Evolutionary conservation across 31 red algal genomes (phyloP).

Genomic region (Porphyra umbilicalis): DNA sequence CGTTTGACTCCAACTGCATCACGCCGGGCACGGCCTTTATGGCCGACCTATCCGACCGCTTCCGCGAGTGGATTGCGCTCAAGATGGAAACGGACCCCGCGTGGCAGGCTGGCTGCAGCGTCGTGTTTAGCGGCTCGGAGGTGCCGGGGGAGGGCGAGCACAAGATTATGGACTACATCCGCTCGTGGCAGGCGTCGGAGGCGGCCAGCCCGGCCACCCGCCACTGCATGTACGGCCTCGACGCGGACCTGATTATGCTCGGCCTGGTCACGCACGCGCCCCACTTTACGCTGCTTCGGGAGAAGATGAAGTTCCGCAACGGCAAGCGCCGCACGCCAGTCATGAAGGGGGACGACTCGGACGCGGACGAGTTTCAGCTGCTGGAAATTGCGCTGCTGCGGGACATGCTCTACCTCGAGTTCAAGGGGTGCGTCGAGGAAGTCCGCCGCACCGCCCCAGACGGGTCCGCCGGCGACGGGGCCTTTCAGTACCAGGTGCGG

Average conservation of each 20-base stretch:
- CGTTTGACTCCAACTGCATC: slow-evolving; percentile 98
- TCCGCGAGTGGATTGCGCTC: slow-evolving; percentile 69
- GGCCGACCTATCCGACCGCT: slow-evolving; percentile 48
- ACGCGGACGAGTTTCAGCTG: slow-evolving; percentile 87
- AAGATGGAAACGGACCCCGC: slow-evolving; percentile 78
- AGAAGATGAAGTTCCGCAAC: slow-evolving; percentile 67
- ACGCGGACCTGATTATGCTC: slow-evolving; percentile 98
- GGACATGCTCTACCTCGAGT: slow-evolving; percentile 94
- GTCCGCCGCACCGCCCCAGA: not conserved
- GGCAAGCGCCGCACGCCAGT: slow-evolving; percentile 28
- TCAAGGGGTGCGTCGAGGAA: slow-evolving; percentile 14
- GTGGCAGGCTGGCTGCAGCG: slow-evolving; percentile 84
- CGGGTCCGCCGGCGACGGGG: slow-evolving; percentile 2
- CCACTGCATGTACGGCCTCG: slow-evolving; percentile 98
- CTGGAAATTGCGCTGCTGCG: slow-evolving; percentile 77
- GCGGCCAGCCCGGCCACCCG: slow-evolving; percentile 16
- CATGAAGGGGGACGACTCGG: slow-evolving; percentile 39
- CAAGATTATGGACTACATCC: slow-evolving; percentile 97
- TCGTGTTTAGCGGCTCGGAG: slow-evolving; percentile 77
- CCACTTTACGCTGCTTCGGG: slow-evolving; percentile 90
- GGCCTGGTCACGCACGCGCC: slow-evolving; percentile 84
- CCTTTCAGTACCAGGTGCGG: slow-evolving; percentile 31
- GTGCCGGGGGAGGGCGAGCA: slow-evolving; percentile 95
- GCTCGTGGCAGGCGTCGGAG: slow-evolving; percentile 39
- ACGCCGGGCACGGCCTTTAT: slow-evolving; percentile 96